A percentile compares a stretch with the other conserved stretches of the same genome.
Conservation (phyloP, 2,329 filamentous ascomycete species). For the Alternaria hordeiaustralica region DNA sequence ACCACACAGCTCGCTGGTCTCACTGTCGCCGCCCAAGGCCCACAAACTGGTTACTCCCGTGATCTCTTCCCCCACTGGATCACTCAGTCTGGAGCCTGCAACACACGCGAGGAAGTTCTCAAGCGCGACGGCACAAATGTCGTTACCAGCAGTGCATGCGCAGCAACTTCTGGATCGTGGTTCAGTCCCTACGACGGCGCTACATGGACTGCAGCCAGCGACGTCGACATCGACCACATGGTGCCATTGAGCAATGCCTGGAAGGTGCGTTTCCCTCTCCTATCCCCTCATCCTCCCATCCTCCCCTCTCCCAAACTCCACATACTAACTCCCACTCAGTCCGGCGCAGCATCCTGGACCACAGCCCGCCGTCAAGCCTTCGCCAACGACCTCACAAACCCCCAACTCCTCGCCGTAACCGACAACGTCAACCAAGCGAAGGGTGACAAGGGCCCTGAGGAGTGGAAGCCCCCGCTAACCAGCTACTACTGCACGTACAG, state of each 20-base stretch:
- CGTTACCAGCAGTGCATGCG: slow-evolving; percentile 64
- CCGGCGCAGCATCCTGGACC: slow-evolving; percentile 75
- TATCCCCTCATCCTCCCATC: not conserved
- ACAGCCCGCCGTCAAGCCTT: slow-evolving; percentile 70
- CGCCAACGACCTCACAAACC: slow-evolving; percentile 77
- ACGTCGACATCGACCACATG: slow-evolving; percentile 84
- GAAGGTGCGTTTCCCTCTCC: slow-evolving; percentile 59
- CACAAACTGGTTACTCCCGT: slow-evolving; percentile 67
- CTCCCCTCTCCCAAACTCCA: not conserved
- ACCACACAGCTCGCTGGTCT: slow-evolving; percentile 64
- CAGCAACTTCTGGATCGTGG: slow-evolving; percentile 72
- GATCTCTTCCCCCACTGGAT: slow-evolving; percentile 76
- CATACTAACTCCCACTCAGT: slow-evolving; percentile 46
- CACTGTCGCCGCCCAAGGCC: slow-evolving; percentile 62
- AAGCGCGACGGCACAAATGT: slow-evolving; percentile 75
- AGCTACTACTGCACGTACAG: slow-evolving; percentile 81
- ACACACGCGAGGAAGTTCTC: slow-evolving; percentile 75
- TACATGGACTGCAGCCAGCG: slow-evolving; percentile 70
- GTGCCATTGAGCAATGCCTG: slow-evolving; percentile 82
- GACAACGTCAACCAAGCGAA: slow-evolving; percentile 77
- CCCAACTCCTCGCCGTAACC: slow-evolving; percentile 81
- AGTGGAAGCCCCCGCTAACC: slow-evolving; percentile 69
- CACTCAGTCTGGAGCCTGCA: slow-evolving; percentile 65
- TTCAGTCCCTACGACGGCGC: slow-evolving; percentile 75
- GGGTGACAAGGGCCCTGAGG: slow-evolving; percentile 74